Evolutionary conservation across 2,329 filamentous ascomycete genomes (phyloP).

Genomic region (Stylonectria norvegica): DNA sequence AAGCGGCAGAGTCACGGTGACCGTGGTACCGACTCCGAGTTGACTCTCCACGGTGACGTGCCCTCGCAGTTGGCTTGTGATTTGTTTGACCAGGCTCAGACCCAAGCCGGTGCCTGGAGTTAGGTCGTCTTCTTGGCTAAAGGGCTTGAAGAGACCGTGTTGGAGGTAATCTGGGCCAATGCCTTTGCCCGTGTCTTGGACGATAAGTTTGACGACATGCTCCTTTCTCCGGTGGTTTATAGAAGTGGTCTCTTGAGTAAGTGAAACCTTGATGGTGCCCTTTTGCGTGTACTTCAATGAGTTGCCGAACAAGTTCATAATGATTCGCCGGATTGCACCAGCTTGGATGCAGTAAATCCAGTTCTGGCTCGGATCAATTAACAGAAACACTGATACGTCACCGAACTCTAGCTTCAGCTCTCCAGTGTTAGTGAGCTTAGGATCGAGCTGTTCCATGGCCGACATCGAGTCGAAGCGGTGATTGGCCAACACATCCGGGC

Average conservation of each 20-base stretch:
- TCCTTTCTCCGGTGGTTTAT: constrained; percentile 4
- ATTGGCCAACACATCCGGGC: constrained; percentile 14
- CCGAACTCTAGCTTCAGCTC: too few species aligned
- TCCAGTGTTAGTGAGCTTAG: background rate
- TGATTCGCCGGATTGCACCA: constrained; percentile 49
- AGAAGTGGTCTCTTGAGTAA: constrained; percentile 19
- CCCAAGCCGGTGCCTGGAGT: constrained; percentile 62
- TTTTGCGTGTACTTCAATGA: constrained; percentile 56
- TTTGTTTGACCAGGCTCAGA: constrained; percentile 59
- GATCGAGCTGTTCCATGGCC: background rate
- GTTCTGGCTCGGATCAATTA: constrained; percentile 39
- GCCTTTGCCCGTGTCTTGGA: constrained; percentile 63
- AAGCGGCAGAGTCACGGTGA: constrained; percentile 33
- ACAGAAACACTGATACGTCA: constrained; percentile 29
- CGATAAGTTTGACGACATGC: constrained; percentile 37
- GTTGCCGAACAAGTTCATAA: constrained; percentile 63
- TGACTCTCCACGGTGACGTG: constrained; percentile 54
- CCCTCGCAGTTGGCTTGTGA: constrained; percentile 57
- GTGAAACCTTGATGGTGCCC: constrained; percentile 31
- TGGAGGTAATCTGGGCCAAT: constrained; percentile 62
- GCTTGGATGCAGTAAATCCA: constrained; percentile 56
- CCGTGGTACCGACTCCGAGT: constrained; percentile 35
- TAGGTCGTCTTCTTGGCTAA: constrained; percentile 60
- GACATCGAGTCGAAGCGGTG: background rate
- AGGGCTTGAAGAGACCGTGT: constrained; percentile 59